Percentiles rank a stretch among this genome's conserved stretches.
Conservation (phyloP, 352 stramenopile species). For the Aphanomyces astaci region DNA sequence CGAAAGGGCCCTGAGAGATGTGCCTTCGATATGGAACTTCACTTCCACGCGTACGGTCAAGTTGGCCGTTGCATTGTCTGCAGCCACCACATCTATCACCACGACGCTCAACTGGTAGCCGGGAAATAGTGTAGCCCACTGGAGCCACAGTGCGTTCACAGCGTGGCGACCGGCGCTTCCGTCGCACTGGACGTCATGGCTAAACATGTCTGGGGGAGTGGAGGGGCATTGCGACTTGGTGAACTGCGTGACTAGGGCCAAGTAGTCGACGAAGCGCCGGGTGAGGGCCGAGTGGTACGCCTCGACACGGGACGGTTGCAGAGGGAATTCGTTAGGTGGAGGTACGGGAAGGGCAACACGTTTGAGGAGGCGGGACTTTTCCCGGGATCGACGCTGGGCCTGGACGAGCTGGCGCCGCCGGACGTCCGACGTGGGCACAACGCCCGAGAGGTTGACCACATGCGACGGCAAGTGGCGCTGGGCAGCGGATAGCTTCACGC, state of each 20-base stretch:
- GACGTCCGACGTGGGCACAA: background rate
- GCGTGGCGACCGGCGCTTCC: background rate
- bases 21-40: conserved; percentile 45
- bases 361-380: background rate
- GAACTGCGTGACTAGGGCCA: background rate
- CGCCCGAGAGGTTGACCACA: background rate
- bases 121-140: conserved; percentile 46
- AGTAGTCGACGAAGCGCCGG: background rate
- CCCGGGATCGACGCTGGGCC: background rate
- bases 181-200: background rate
- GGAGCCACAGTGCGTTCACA: background rate
- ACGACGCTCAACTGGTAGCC: conserved; percentile 34
- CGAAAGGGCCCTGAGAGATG: background rate
- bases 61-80: conserved; percentile 49
- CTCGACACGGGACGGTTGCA: background rate
- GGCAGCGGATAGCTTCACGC: background rate
- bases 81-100: conserved; percentile 64
- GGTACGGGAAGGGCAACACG: background rate
- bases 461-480: background rate
- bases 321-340: background rate
- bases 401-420: background rate
- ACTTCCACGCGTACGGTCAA: conserved; percentile 64
- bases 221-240: conserved; percentile 1
- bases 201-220: background rate
- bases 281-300: background rate